phyloP scores from a whole-genome alignment of 2,329 filamentous ascomycete species.

The Aphanoascus verrucosus region DNA sequence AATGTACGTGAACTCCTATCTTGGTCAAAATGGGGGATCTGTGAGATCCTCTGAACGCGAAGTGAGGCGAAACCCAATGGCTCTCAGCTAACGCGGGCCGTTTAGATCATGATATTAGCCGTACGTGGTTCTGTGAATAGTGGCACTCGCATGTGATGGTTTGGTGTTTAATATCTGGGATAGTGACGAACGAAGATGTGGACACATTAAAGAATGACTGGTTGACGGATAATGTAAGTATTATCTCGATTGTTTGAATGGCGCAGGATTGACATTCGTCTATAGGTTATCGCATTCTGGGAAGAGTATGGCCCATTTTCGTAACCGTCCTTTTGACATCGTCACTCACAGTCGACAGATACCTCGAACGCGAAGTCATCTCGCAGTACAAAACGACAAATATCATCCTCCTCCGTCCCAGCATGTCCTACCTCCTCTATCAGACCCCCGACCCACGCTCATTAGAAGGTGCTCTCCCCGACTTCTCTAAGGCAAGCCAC shows the following conservation, averaged over 20 bases:
- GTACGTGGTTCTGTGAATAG: constrained; percentile 40
- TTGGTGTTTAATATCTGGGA: constrained; percentile 4
- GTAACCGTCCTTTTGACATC: constrained; percentile 9
- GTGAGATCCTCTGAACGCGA: constrained; percentile 18
- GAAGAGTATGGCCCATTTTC: constrained; percentile 57
- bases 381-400: constrained; percentile 67
- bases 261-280: no score
- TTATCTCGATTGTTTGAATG: background rate
- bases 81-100: background rate
- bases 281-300: constrained; percentile 89
- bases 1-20: constrained; percentile 46
- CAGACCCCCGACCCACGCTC: constrained; percentile 51
- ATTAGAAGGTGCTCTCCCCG: constrained; percentile 60
- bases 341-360: constrained; percentile 36
- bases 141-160: background rate
- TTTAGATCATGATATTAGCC: constrained; percentile 53
- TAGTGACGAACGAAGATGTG: constrained; percentile 82
- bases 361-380: constrained; percentile 82
- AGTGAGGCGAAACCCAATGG: background rate
- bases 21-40: background rate
- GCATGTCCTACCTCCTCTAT: constrained; percentile 86
- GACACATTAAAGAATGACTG: constrained; percentile 83
- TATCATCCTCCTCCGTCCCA: constrained; percentile 82
- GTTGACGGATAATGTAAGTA: constrained; percentile 82
- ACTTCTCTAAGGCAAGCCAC: constrained; percentile 73